Evolutionary conservation across 2,329 filamentous ascomycete species (phyloP), one percentile per base, ranked within the genome.

Genomic region (Calycina herbarum): DNA sequence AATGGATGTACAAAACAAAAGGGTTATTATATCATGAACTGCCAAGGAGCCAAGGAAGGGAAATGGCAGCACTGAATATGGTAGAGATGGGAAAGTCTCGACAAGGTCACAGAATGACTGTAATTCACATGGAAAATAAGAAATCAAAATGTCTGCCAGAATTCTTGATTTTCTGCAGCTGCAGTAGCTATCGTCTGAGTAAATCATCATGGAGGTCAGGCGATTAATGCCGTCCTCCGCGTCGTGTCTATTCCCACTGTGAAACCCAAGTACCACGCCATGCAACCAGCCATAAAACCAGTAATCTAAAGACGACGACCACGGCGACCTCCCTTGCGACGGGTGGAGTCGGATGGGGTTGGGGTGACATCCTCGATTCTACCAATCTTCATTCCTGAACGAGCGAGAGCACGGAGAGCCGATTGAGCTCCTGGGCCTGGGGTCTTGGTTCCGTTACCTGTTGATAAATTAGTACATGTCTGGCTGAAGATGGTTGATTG

Each of bases 241-340:
- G 87, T 88, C 84, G 82, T 86, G 88, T 86, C 88, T 86, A 86
- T 84, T 82, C 83, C 84, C 85, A 85, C 82, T 85, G 81, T 79
- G 78, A 78, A 77, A 77, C 76, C 78, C 76, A 76, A 75, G 72
- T 73, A 71, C 69, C 70, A 73, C 59, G 66, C 69, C 65, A 70
- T 65, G 58, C 63, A 58, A 66, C 54, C 75, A 73, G 29, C 58
- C 71, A 71, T 70, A 73, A 67, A 72, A 77, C 63, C 66, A 69
- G 72, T 72, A 73, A 77, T 81, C 83, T 92, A 99, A 84, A 99
- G 92, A 97, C 95, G 94, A 86, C 95, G 95, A 98, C 95, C 95
- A 92, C 95, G 94, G 85, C 95, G 94, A 97, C 95, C 95, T 87
- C 95, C 95, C 93, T 99, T 99, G 87, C 94, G 94, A 85, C 95